Base-by-base conservation (phyloP, 345 rosid species). In the Gossypium herbaceum region DNA sequence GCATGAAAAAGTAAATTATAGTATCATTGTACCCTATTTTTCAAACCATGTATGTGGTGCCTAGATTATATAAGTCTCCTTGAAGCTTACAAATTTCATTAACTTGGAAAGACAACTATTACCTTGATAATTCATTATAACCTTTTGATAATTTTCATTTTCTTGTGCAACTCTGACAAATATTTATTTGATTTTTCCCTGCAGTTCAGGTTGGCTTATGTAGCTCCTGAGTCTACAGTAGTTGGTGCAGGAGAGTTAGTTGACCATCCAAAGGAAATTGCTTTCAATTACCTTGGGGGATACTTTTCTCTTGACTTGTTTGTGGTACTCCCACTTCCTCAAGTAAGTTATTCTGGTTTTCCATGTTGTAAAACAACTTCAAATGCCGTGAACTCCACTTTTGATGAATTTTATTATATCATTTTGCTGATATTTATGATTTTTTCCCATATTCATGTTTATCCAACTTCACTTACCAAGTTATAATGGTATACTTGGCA, bases 161-260 rank as follows among this genome's bases (percentile, higher is more conserved):
- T 34, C 19, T 8, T 29, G 59, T 61, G 22, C 76, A 59, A 13
- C 44, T 43, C 68, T 51, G 45, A 67, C 39, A 9, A 68, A 17
- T 74, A 63, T 47, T 45, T 61, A 39, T 16, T 11, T 66, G 39
- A 45, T 73, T 66, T 54, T 68, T 17, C 48, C 80, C 58, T 84
- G 81, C 91, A 94, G 98, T 94, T 92, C 80, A 90, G 90, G 72
- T 73, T 94, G 84, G 97, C 97, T 41, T 94, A 88, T 80, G 75
- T 94, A 71, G 92, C 95, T 80, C 95, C 92, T 0, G 97, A 92
- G 81, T 88, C 97, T 55, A 84, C 80, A 44, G 95, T 91, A 54
- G 85, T 89, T 81, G 97, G 97, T 76, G 93, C 91, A 69, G 97
- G 97, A 60, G 94, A 89, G 82, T 86, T 92, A 58, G 97, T 91